Evolutionary conservation across 2,329 filamentous ascomycete species (phyloP), one percentile per base, ranked within the genome.

Genomic region (Stachybotrys echinatus): DNA sequence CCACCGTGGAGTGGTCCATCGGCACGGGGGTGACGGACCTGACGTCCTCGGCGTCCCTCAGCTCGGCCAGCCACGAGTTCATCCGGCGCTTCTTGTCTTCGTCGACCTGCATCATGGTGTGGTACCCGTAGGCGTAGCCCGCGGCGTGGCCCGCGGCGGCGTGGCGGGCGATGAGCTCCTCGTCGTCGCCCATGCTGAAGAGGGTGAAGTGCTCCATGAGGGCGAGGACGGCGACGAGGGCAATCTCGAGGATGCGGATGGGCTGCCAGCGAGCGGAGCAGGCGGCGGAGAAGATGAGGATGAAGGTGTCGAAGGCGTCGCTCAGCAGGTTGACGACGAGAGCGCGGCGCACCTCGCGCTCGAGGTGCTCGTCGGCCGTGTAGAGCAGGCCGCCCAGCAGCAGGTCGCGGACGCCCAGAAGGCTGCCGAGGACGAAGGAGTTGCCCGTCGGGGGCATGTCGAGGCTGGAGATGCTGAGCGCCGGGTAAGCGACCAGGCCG

Each of bases 291-390:
- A 67, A 66, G 45, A 67, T 65, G 48, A 67, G 56, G 38, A 65
- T 59, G 23, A 64, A 66, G 6, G 65, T 61, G 55, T 67, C 64
- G 42, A 65, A 58, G 50, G 62, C 62, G 56, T 67, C 65, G 53
- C 62, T 64, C 20, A 66, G 58, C 5, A 67, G 55, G 39, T 59
- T 64, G 21, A 58, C 55, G 12, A 61, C 58, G 23, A 67, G 54
- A 3, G 65, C 64, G 48, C 65, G 60, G 31, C 58, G 58, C 5
- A 63, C 54, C 45, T 67, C 65, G 45, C 59, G 58, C 19, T 50
- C 54, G 21, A 37, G 48, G 39, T 45, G 4, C 3, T 45, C 49
- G 27, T 64, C 61, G 44, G 62, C 58, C 23, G 58, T 59, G 42
- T 60, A 58, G 17, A 67, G 48, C 19, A 66, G 50, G 0, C 61